Base-by-base conservation (phyloP, 371 early-diverging fungal genomes). In the Cokeromyces recurvatus region DNA sequence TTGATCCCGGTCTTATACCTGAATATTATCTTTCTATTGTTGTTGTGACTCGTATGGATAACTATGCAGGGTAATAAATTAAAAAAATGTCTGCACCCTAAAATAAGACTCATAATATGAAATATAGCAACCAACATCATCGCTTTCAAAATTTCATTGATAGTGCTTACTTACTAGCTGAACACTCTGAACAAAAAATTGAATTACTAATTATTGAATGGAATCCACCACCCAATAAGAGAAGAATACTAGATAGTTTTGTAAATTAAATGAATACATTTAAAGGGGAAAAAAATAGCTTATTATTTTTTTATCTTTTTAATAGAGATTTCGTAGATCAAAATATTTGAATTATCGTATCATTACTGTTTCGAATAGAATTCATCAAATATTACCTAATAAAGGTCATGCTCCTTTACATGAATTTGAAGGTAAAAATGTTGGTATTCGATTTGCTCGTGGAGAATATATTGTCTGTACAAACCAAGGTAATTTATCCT, bases 381-480 rank as follows among this genome's bases (percentile, higher is more conserved):
- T 71, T 9, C 72, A 71, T 36, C 46, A 61, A 1, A 53, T 50
- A 14, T 39, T 68, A 22, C 68, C 68, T 14, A 71, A 71, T 31
- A 27, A 39, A 9, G 72, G 72, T 15, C 54, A 63, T 43, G 62
- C 72, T 0, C 72, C 72, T 6, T 36, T 68, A 37, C 72, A 68
- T 46, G 72, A 71, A 52, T 71, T 71, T 24, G 72, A 71, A 38
- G 72, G 72, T 14, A 71, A 68, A 50, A 71, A 71, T 29, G 63
- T 68, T 9, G 72, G 72, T 22, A 68, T 71, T 41, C 63, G 72
- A 0, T 71, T 68, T 44, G 72, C 72, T 32, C 60, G 72, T 9
- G 72, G 72, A 32, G 66, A 71, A 54, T 71, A 48, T 17, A 36
- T 71, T 24, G 59, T 68, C 15, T 68, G 68, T 20, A 71, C 72